Percentiles rank a stretch among this genome's conserved stretches.
Evolutionary conservation across 805 yeast genomes (phyloP).

Genomic region (Zygotorulaspora florentina): DNA sequence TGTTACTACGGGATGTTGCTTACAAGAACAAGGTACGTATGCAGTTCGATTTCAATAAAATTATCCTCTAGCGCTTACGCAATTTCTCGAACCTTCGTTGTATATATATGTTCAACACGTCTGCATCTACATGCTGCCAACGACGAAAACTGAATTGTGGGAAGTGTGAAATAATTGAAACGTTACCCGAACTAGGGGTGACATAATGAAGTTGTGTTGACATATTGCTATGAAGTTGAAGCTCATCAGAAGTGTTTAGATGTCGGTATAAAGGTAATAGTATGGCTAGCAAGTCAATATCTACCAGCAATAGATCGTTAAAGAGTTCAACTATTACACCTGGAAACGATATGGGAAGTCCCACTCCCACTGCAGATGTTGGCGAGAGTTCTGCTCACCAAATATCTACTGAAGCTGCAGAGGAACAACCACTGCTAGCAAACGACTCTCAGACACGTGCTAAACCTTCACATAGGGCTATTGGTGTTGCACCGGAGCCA

Average conservation of each 20-base stretch:
- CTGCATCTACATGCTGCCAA: no score
- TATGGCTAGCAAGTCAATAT: conserved; percentile 16
- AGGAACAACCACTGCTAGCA: conserved; percentile 11
- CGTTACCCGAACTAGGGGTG: conserved; percentile 11
- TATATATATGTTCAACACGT: no score
- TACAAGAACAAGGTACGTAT: no score
- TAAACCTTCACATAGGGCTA: conserved; percentile 20
- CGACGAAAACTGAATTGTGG: no score
- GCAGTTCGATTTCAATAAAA: no score
- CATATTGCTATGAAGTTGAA: background rate
- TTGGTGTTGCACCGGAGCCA: conserved; percentile 15
- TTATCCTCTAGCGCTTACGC: no score
- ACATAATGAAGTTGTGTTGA: background rate
- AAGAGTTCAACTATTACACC: conserved; percentile 10
- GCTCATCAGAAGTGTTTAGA: background rate
- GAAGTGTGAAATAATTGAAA: background rate
- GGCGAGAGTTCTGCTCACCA: background rate
- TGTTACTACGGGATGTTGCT: no score
- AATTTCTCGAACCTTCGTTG: no score
- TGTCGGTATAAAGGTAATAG: background rate
- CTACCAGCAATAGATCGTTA: conserved; percentile 16
- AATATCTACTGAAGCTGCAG: conserved; percentile 3
- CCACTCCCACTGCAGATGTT: background rate
- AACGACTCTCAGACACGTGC: conserved; percentile 8
- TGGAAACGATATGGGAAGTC: conserved; percentile 2